Evolutionary conservation across 257 asterid species (phyloP), one percentile per base, ranked within the genome.

Genomic region (Marsdenia floribunda): DNA sequence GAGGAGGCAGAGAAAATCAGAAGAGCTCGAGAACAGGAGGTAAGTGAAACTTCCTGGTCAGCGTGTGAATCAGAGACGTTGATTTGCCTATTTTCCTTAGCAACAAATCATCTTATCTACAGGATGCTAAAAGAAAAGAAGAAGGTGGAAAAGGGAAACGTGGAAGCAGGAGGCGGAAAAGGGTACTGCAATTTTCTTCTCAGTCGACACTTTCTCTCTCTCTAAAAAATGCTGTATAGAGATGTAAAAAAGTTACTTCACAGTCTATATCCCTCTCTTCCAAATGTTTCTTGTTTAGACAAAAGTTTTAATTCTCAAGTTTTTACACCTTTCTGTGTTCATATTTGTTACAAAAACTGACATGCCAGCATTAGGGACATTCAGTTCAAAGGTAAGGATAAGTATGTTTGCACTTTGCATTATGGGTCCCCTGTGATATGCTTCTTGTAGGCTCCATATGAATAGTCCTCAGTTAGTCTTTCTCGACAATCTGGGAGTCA

Each of bases 1-100:
- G 97, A 90, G 81, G 97, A 90, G 83, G 97, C 95, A 13, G 97
- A 90, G 76, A 90, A 90, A 81, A 76, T 80, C 63, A 87, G 92
- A 78, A 87, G 88, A 81, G 95, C 88, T 26, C 81, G 77, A 86
- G 97, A 90, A 84, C 92, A 89, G 18, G 88, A 89, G 93, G 90
- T 88, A 75, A 72, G 78, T 76, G 11, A 58, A 57, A 68, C 75
- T 42, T 44, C 6, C 13, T 38, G 24, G 40, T 29, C 47, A 67
- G 76, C 79, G 53, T 77, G 58, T 77, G 74, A 35, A 67, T 68
- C 40, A 70, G 81, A 80, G 64, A 72, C 11, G 21, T 14, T 77
- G 5, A 29, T 33, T 58, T 68, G 68, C 33, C 67, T 77, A 80
- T 70, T 46, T 65, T 75, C 47, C 3, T 1, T 37, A 16, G 50